A percentile compares a stretch with the other conserved stretches of the same genome.
phyloP scores from a whole-genome alignment of 495 filamentous ascomycete genomes.

The Beverwykella pulmonaria region DNA sequence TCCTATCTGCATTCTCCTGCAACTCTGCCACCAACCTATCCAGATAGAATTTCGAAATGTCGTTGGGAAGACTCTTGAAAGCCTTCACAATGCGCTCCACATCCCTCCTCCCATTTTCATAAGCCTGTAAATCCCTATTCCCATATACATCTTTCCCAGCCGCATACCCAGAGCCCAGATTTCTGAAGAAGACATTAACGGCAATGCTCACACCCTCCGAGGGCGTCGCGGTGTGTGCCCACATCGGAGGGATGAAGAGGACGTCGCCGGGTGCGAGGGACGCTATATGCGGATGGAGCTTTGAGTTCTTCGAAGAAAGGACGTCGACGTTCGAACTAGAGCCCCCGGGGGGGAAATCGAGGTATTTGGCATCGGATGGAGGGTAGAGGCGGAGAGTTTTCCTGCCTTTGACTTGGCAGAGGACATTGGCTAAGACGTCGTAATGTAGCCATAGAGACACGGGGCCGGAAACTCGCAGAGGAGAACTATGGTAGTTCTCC shows the following conservation, averaged over 20 bases:
- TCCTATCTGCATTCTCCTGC: constrained; percentile 36
- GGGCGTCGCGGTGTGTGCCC: constrained; percentile 79
- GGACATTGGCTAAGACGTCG: constrained; percentile 89
- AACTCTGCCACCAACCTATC: constrained; percentile 74
- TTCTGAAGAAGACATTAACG: constrained; percentile 84
- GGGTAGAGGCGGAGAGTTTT: constrained; percentile 79
- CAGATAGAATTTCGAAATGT: constrained; percentile 74
- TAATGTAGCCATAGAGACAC: constrained; percentile 94
- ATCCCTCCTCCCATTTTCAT: constrained; percentile 77
- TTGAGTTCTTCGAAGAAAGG: constrained; percentile 54
- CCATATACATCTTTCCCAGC: constrained; percentile 82
- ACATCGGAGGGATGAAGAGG: constrained; percentile 78
- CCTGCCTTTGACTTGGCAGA: constrained; percentile 74
- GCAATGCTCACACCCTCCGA: constrained; percentile 66
- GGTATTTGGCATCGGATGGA: constrained; percentile 68
- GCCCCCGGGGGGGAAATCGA: constrained; percentile 72
- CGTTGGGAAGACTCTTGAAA: constrained; percentile 67
- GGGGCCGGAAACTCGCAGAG: constrained; percentile 75
- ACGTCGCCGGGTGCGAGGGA: constrained; percentile 70
- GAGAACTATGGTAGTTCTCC: constrained; percentile 73
- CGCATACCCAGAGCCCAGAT: constrained; percentile 69
- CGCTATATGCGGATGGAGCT: constrained; percentile 67
- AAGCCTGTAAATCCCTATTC: constrained; percentile 81
- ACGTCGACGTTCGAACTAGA: constrained; percentile 79
- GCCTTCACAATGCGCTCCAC: constrained; percentile 66